A percentile compares a stretch with the other conserved stretches of the same genome.
Conservation (phyloP, 495 filamentous ascomycete genomes). For the Lichenothelia convexa region DNA sequence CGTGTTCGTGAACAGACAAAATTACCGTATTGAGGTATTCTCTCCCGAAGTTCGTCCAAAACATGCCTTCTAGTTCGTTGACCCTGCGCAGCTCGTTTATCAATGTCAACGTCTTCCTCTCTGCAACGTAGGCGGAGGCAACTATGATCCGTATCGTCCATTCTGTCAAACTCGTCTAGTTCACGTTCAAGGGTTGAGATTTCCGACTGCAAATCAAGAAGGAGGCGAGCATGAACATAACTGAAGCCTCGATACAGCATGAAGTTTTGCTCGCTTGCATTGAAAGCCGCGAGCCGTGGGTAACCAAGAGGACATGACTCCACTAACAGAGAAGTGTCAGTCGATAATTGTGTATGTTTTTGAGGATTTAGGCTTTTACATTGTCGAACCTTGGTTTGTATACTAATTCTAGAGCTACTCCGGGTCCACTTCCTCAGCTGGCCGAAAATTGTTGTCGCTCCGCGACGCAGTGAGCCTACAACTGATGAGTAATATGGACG, state of each 20-base stretch:
- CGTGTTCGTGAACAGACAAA: no score
- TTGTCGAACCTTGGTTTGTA: no score
- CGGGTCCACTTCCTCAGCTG: no score
- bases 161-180: constrained; percentile 15
- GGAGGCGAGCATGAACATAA: constrained; percentile 20
- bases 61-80: constrained; percentile 13
- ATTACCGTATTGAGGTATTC: constrained; percentile 22
- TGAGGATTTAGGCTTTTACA: no score
- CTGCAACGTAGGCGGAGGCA: constrained; percentile 1
- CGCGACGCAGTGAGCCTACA: no score
- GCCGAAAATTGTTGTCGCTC: no score
- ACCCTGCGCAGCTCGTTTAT: constrained; percentile 4
- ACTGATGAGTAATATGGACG: no score
- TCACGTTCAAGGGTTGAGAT: constrained; percentile 18
- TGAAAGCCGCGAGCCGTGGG: constrained; percentile 20
- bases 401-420: no score
- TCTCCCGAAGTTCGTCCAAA: constrained; percentile 14
- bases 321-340: no score
- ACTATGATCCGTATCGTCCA: constrained; percentile 1
- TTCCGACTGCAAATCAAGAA: constrained; percentile 22
- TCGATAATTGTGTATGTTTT: no score
- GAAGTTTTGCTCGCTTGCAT: constrained; percentile 21
- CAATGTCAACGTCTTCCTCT: constrained; percentile 6
- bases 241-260: constrained; percentile 21
- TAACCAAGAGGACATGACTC: constrained; percentile 21